These are phyloP conservation scores for Metahyphopichia silvanorum DNA, from an alignment of 805 yeast genomes.

Conservation along the genomic window DNA sequence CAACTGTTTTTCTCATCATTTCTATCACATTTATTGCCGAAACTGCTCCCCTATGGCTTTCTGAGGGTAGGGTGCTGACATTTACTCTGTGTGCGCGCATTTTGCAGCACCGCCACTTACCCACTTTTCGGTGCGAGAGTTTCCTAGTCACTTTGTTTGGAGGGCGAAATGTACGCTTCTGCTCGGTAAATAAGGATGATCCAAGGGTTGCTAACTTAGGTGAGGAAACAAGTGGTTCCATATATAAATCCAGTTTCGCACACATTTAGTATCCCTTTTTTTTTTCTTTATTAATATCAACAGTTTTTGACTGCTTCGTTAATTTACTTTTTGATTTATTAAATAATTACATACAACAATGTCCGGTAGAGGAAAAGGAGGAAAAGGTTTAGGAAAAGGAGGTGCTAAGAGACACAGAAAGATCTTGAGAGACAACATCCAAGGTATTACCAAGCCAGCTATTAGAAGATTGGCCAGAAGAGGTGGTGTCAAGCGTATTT, in stretches of 20 bases:
- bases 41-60: too few species aligned
- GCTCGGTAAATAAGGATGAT: too few species aligned
- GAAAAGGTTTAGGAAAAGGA: conserved; percentile 99
- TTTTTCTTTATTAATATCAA: not conserved
- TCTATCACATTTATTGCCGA: too few species aligned
- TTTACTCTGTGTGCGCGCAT: too few species aligned
- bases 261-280: not conserved
- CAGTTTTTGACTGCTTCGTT: not conserved
- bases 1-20: too few species aligned
- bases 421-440: conserved; percentile 98
- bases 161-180: too few species aligned
- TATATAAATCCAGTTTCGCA: conserved; percentile 1
- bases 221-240: too few species aligned
- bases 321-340: not conserved
- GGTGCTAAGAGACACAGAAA: conserved; percentile 99
- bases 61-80: too few species aligned
- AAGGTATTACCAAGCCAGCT: conserved; percentile 99
- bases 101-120: too few species aligned
- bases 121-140: too few species aligned
- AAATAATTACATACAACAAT: conserved; percentile 40
- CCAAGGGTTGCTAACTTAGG: too few species aligned
- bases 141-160: too few species aligned
- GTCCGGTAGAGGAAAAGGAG: conserved; percentile 99
- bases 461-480: conserved; percentile 99
- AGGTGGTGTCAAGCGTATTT: conserved; percentile 99